These are phyloP conservation scores for Tulasnella sp. DNA, from an alignment of 768 basidiomycete species.

Conservation along the genomic window DNA sequence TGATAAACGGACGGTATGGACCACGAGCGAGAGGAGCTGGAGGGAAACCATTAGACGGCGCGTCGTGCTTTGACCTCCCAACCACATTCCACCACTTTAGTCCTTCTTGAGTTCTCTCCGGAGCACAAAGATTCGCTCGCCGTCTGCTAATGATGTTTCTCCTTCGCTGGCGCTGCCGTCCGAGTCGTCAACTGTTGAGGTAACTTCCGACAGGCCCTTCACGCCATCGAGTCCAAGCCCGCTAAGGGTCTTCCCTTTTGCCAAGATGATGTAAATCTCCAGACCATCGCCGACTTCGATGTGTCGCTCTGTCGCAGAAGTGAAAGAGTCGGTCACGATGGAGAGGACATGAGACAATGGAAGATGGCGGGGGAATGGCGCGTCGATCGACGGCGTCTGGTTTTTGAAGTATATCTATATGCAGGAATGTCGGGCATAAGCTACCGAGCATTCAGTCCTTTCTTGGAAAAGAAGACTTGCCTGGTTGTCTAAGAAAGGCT, in stretches of 20 bases:
- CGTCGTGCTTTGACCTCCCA: conserved; percentile 17
- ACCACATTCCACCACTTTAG: conserved; percentile 42
- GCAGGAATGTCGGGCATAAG: background rate
- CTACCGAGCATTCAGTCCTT: background rate
- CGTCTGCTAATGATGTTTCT: conserved; percentile 16
- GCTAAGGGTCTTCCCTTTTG: conserved; percentile 64
- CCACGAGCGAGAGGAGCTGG: background rate
- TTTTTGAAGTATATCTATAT: conserved; percentile 97
- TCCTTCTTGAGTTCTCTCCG: conserved; percentile 84
- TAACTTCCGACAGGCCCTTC: conserved; percentile 65
- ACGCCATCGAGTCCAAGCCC: conserved; percentile 54
- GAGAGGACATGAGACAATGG: conserved; percentile 77
- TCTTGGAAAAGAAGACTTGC: conserved; percentile 50
- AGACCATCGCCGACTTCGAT: conserved; percentile 98
- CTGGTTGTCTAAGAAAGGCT: conserved; percentile 99
- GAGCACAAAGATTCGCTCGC: conserved; percentile 74
- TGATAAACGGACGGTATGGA: background rate
- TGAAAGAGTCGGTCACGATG: conserved; percentile 95
- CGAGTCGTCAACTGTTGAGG: conserved; percentile 51
- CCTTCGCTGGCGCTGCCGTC: conserved; percentile 28
- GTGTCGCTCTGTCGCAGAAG: conserved; percentile 95
- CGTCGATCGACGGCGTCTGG: conserved; percentile 73
- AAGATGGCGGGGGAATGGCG: conserved; percentile 76
- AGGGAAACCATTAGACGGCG: conserved; percentile 14
- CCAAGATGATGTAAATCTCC: conserved; percentile 86